These are phyloP conservation scores for Lignosus rhinocerotis DNA, from an alignment of 1,284 basidiomycete species.

Conservation along the genomic window DNA sequence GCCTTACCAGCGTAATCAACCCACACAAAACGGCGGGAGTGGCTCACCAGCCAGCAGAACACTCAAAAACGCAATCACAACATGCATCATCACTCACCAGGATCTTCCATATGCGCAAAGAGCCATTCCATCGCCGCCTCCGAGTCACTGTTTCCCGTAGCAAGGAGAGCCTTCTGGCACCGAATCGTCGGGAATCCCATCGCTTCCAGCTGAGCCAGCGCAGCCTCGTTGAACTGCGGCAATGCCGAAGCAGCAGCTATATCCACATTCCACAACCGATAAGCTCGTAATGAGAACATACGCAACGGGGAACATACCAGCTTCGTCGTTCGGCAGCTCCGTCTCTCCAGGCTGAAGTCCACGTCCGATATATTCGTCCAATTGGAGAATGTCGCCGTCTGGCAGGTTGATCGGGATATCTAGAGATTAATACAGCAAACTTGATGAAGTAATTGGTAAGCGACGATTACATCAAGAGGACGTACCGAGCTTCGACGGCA, in stretches of 20 bases:
- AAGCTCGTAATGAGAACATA: not conserved
- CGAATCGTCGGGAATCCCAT: constrained; percentile 89
- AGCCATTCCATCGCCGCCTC: constrained; percentile 96
- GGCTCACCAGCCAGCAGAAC: no score
- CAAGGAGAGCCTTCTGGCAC: constrained; percentile 87
- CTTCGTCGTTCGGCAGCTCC: constrained; percentile 63
- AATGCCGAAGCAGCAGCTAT: constrained; percentile 34
- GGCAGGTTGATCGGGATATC: constrained; percentile 88
- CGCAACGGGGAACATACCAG: constrained; percentile 32
- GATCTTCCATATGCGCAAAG: constrained; percentile 94
- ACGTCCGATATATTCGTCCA: constrained; percentile 72
- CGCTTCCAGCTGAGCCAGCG: constrained; percentile 73
- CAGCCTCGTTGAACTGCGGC: constrained; percentile 72
- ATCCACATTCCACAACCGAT: not conserved
- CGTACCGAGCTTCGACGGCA: constrained; percentile 89
- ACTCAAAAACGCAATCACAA: not conserved
- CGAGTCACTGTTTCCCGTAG: constrained; percentile 79
- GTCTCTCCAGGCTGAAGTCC: constrained; percentile 79
- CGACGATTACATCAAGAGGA: not conserved
- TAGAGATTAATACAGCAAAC: constrained; percentile 32
- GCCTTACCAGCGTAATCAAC: no score
- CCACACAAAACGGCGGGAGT: no score
- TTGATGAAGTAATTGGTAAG: not conserved
- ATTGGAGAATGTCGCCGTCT: constrained; percentile 54
- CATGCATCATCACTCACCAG: constrained; percentile 51